A percentile compares a stretch with the other conserved stretches of the same genome.
phyloP scores from a whole-genome alignment of 345 rosid genomes.

The Gossypium bickii region DNA sequence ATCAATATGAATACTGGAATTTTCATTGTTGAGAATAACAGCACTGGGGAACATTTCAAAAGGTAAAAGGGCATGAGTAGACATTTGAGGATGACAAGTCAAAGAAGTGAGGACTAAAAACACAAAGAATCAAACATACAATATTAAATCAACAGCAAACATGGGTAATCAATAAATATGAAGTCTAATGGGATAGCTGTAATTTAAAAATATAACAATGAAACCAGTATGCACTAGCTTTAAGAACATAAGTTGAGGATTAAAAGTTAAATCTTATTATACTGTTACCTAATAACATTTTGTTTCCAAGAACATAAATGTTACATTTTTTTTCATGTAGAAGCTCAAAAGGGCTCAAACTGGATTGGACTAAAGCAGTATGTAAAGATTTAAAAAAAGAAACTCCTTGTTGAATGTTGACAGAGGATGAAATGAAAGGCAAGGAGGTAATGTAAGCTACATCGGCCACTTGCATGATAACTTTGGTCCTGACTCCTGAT shows the following conservation, averaged over 20 bases:
- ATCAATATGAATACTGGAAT: slow-evolving; percentile 82
- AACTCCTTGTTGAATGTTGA: neutral
- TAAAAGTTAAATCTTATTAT: neutral
- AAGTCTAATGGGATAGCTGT: neutral
- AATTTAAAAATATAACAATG: neutral
- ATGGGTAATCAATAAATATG: neutral
- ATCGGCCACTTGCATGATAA: neutral
- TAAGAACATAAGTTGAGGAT: slow-evolving; percentile 1
- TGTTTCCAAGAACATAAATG: neutral
- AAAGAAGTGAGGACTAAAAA: neutral
- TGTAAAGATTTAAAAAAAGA: neutral
- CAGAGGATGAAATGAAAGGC: neutral
- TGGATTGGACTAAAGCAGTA: neutral
- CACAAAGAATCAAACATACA: neutral
- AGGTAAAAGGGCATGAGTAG: slow-evolving; percentile 6
- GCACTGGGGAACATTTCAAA: slow-evolving; percentile 54
- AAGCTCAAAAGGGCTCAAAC: neutral
- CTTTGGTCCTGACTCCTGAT: neutral
- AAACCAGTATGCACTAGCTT: slow-evolving; percentile 3
- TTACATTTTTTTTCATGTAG: neutral
- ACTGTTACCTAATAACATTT: neutral
- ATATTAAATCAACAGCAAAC: neutral
- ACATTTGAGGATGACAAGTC: neutral
- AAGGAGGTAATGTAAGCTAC: neutral
- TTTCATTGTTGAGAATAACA: slow-evolving; percentile 63